Evolutionary conservation across 805 yeast genomes (phyloP), one percentile per base, ranked within the genome.

Genomic region (Saccharomycopsis malanga): DNA sequence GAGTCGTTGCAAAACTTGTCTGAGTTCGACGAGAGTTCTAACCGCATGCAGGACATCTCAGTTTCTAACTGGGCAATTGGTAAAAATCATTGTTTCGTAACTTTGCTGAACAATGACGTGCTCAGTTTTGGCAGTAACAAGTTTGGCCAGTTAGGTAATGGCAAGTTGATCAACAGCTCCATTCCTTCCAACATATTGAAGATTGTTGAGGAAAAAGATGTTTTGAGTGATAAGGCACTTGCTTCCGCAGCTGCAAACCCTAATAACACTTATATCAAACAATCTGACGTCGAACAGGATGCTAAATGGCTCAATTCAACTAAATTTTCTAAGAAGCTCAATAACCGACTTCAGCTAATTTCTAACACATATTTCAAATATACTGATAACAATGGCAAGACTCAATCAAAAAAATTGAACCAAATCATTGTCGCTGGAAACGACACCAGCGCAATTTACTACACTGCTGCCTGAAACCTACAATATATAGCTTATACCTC

Each of bases 81-180:
- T 3, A 64, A 66, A 6, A 79, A 79, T 52, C 96, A 89, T 57
- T 67, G 69, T 0, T 70, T 81, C 39, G 74, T 81, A 9, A 76
- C 78, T 7, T 64, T 84, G 48, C 62, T 69, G 36, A 82, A 82
- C 52, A 73, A 73, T 18, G 87, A 83, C 57, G 82, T 87, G 18
- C 61, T 82, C 34, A 74, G 68, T 4, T 87, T 95, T 87, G 98
- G 98, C 21, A 82, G 79, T 38, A 91, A 89, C 62, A 83, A 79
- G 57, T 69, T 54, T 56, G 95, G 91, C 21, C 96, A 91, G 65
- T 70, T 86, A 38, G 96, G 95, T 10, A 86, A 80, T 58, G 95
- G 96, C 24, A 83, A 83, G 57, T 69, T 73, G 36, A 73, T 74
- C 50, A 82, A 83, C 59, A 61, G 71, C 17, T 68, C 79, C 24